phyloP scores from a whole-genome alignment of 768 basidiomycete species.

The Leucocoprinus birnbaumii region DNA sequence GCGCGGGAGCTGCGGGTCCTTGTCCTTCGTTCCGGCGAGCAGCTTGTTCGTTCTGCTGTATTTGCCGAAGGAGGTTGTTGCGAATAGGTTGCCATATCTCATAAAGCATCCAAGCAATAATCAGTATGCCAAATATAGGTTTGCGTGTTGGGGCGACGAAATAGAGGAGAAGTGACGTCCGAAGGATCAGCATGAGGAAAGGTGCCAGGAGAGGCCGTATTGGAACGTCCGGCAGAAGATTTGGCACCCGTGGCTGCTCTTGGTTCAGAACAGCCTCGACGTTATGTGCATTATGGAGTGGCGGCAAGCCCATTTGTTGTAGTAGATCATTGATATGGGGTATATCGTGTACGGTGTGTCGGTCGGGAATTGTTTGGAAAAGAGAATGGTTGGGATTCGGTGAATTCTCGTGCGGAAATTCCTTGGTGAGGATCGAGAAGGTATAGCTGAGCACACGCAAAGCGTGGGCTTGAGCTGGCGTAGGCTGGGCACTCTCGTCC shows the following conservation, averaged over 20 bases:
- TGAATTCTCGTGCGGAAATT: constrained; percentile 15
- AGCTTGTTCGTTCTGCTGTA: constrained; percentile 17
- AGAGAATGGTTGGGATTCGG: constrained; percentile 13
- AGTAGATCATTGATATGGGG: constrained; percentile 59
- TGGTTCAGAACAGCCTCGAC: constrained; percentile 26
- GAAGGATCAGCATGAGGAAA: constrained; percentile 62
- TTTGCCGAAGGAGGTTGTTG: constrained; percentile 32
- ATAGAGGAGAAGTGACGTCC: constrained; percentile 67
- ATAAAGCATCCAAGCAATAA: constrained; percentile 69
- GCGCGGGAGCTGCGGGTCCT: constrained; percentile 5
- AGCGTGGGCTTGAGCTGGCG: constrained; percentile 60
- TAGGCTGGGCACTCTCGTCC: constrained; percentile 44
- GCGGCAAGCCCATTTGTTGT: constrained; percentile 62
- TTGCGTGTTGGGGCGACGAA: constrained; percentile 76
- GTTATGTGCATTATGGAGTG: constrained; percentile 38
- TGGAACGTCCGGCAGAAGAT: constrained; percentile 55
- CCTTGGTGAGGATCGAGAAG: constrained; percentile 43
- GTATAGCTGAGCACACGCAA: constrained; percentile 61
- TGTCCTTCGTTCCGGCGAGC: constrained; percentile 11
- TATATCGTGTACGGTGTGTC: constrained; percentile 33
- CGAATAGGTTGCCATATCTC: constrained; percentile 75
- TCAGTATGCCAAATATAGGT: constrained; percentile 63
- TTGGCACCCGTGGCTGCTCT: constrained; percentile 24
- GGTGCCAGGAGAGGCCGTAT: constrained; percentile 69
- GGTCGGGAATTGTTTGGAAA: constrained; percentile 20